Conservation (phyloP, 2,329 filamentous ascomycete genomes). For the Thelonectria discophora region DNA sequence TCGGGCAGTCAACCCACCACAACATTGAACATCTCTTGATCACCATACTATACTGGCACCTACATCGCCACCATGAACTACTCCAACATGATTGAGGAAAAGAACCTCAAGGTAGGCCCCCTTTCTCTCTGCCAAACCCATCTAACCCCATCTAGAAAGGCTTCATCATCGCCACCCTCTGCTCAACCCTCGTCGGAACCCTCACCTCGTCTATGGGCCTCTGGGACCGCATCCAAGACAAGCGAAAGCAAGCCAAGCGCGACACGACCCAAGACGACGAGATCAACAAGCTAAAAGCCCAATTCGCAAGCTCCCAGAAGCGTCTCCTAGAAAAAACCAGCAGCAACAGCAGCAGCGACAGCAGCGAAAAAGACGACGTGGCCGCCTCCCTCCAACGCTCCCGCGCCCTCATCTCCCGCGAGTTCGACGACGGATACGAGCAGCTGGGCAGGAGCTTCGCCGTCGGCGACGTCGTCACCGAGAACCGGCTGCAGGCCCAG, state of each 20-base stretch:
- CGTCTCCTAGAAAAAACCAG: not conserved
- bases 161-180: slow-evolving; percentile 40
- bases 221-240: slow-evolving; percentile 39
- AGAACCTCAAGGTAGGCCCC: slow-evolving; percentile 35
- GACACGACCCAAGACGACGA: slow-evolving; percentile 40
- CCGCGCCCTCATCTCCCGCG: slow-evolving; percentile 37
- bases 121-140: not conserved
- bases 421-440: slow-evolving; percentile 38
- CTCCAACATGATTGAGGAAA: slow-evolving; percentile 40
- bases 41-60: not conserved
- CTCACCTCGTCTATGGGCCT: slow-evolving; percentile 42
- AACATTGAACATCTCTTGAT: not conserved
- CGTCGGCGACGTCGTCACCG: slow-evolving; percentile 37
- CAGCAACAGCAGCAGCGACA: slow-evolving; percentile 5
- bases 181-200: slow-evolving; percentile 40
- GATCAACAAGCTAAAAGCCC: slow-evolving; percentile 37
- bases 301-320: slow-evolving; percentile 27
- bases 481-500: slow-evolving; percentile 39
- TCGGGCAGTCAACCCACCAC: not conserved
- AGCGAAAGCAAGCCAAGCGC: slow-evolving; percentile 33
- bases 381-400: slow-evolving; percentile 34
- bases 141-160: slow-evolving; percentile 31
- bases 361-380: slow-evolving; percentile 22
- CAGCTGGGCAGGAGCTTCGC: slow-evolving; percentile 36
- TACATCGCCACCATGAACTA: slow-evolving; percentile 30